Evolutionary conservation across 2,329 filamentous ascomycete genomes (phyloP).

Genomic region (Fusarium mangiferae): DNA sequence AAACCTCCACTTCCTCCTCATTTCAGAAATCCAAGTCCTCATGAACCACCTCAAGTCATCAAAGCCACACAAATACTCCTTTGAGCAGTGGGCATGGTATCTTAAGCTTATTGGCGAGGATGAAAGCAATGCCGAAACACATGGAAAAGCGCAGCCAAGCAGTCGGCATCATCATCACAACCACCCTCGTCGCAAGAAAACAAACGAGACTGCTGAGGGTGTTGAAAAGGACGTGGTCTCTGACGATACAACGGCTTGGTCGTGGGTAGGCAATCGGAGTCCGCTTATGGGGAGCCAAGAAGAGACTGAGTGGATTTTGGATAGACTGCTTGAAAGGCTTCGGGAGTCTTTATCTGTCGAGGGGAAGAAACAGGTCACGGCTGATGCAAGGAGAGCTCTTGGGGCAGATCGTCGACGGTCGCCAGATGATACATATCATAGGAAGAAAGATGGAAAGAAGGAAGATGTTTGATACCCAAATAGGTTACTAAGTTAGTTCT

Average conservation of each 20-base stretch:
- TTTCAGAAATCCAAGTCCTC: conserved; percentile 75
- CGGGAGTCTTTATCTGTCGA: conserved; percentile 45
- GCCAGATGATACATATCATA: background rate
- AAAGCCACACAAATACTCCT: conserved; percentile 74
- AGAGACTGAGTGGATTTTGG: conserved; percentile 79
- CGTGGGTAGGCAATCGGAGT: conserved; percentile 76
- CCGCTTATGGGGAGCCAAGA: conserved; percentile 75
- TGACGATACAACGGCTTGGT: conserved; percentile 62
- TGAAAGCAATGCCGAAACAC: conserved; percentile 61
- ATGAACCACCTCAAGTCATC: conserved; percentile 69
- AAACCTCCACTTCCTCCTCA: conserved; percentile 72
- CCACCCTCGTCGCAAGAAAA: background rate
- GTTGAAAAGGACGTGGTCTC: conserved; percentile 32
- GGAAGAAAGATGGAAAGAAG: background rate
- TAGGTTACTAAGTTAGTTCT: background rate
- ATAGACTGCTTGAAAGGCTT: conserved; percentile 68
- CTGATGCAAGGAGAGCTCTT: conserved; percentile 8
- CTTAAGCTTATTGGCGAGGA: conserved; percentile 79
- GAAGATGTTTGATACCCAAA: conserved; percentile 1
- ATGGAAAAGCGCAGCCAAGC: conserved; percentile 54
- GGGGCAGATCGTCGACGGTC: conserved; percentile 11
- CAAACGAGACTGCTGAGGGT: background rate
- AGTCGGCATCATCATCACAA: conserved; percentile 27
- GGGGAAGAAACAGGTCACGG: conserved; percentile 23
- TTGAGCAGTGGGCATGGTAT: conserved; percentile 89